Evolutionary conservation across 2,329 filamentous ascomycete species (phyloP), one percentile per base, ranked within the genome.

Genomic region (Monilinia polystroma): DNA sequence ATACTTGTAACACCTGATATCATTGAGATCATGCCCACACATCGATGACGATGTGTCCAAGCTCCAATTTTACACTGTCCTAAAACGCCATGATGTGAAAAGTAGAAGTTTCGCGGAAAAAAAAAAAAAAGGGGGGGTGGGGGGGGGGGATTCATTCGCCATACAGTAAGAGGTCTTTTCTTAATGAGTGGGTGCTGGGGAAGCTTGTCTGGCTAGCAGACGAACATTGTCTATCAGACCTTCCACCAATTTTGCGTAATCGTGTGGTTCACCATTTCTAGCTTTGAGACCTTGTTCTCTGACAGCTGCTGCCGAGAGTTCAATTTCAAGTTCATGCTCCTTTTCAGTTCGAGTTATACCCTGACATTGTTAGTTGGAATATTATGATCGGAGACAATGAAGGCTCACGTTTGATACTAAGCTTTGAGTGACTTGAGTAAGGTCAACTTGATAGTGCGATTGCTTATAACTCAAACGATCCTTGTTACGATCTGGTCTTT

Each of bases 381-480:
- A n/a, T 23, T 12, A 16, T 18, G 18, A n/a, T 7, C 14, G 1
- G 38, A 41, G 8, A 26, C 26, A 16, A 41, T 35, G 18, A 20
- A 47, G 59, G 72, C 75, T 71, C 72, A 78, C 77, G 71, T 76
- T 75, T 12, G 70, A 66, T 43, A 68, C 45, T 16, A 86, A 89
- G 55, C 97, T 93, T 77, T 97, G 93, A 14, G 87, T 90, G 53
- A 99, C 95, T 77, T 97, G 93, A 0, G 95, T 99, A 62, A 99
- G 81, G 78, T 99, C 95, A 72, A 99, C 85, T 76, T 95, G 91
- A 76, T 96, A 97, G 64, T 87, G 87, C 52, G 93, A 84, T 76
- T 98, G 96, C 12, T 84, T 88, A 79, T 99, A 99, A 75, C 91
- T 96, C 76, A 99, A 82, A 23, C 95, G 87, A 78, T 99, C 93